Percentiles rank a stretch among this genome's conserved stretches.
Conservation (phyloP, 2,329 filamentous ascomycete genomes). For the Colletotrichum sansevieriae region DNA sequence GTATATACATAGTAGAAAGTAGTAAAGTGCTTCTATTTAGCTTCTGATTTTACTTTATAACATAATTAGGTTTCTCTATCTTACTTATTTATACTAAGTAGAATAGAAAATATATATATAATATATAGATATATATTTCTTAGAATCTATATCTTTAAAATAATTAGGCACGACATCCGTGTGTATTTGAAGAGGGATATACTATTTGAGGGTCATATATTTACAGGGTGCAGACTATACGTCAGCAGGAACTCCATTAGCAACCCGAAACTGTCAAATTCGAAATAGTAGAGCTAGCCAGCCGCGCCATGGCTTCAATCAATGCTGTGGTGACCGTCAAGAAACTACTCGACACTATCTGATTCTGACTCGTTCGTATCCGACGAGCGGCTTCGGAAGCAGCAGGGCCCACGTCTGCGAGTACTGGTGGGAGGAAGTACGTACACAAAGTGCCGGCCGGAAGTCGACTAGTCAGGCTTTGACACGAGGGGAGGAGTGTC, state of each 20-base stretch:
- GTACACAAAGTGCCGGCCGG: slow-evolving; percentile 40
- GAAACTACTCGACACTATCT: slow-evolving; percentile 27
- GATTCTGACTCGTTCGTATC: slow-evolving; percentile 40
- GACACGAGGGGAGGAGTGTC: slow-evolving; percentile 27
- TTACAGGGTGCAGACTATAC: background rate
- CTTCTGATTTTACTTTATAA: no score
- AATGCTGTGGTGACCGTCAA: slow-evolving; percentile 3
- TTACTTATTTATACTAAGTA: no score
- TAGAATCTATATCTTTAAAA: no score
- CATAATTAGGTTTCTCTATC: no score
- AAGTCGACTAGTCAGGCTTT: slow-evolving; percentile 35
- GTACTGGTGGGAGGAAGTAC: slow-evolving; percentile 31
- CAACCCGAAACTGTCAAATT: slow-evolving; percentile 24
- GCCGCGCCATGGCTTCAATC: slow-evolving; percentile 15
- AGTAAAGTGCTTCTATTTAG: no score
- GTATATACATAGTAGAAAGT: no score
- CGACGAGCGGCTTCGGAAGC: slow-evolving; percentile 34
- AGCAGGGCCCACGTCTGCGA: slow-evolving; percentile 29
- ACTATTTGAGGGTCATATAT: no score
- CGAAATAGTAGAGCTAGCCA: slow-evolving; percentile 14
- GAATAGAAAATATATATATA: no score
- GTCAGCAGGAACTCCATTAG: slow-evolving; percentile 18
- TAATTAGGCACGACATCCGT: no score
- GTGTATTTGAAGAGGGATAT: no score
- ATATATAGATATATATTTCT: no score